Base-by-base conservation (phyloP, 2,329 filamentous ascomycete species). In the Triangularia verruculosa region DNA sequence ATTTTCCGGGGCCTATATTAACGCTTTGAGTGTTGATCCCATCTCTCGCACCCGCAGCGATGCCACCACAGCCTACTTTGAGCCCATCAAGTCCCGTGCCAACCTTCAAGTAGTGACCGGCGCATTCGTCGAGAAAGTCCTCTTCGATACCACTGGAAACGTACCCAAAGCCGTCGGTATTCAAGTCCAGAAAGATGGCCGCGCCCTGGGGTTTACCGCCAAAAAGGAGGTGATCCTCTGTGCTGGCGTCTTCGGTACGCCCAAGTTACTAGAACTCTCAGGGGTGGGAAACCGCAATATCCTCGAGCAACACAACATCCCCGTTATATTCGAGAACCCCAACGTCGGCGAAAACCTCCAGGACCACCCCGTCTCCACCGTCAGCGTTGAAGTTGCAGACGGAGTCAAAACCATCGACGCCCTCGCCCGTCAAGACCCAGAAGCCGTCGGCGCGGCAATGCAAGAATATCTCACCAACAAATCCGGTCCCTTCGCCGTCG, bases 291-390 rank as follows among this genome's bases (percentile, higher is more conserved):
- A 77, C 52, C 71, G 74, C 15, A 70, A 74, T 11, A 69, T 82
- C 3, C 78, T 85, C 2, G 62, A 73, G 13, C 69, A 70, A 15
- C 72, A 75, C n/a, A 75, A 74, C 1, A 76, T 81, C 7, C 70
- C 72, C 15, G 69, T 74, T 2, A 64, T 78, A 6, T 70, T 79
- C 28, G 73, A 79, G 59, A 76, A 80, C 30, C 73, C 77, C 6
- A 74, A 76, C 53, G 79, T 83, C 4, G 80, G 80, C 15, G 73
- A 77, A 60, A 76, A 80, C 59, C 75, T 81, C 61, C 70, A 69
- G 25, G 70, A 78, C n/a, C 63, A 70, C 7, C 74, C 74, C n/a
- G 70, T 73, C 66, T 76, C 71, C 61, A 65, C 76, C 20, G 28
- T 72, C 1, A 69, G 75, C 1, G 58, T 61, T 15, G 34, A 57